phyloP scores from a whole-genome alignment of 2,329 filamentous ascomycete species.

The Venturia effusa region DNA sequence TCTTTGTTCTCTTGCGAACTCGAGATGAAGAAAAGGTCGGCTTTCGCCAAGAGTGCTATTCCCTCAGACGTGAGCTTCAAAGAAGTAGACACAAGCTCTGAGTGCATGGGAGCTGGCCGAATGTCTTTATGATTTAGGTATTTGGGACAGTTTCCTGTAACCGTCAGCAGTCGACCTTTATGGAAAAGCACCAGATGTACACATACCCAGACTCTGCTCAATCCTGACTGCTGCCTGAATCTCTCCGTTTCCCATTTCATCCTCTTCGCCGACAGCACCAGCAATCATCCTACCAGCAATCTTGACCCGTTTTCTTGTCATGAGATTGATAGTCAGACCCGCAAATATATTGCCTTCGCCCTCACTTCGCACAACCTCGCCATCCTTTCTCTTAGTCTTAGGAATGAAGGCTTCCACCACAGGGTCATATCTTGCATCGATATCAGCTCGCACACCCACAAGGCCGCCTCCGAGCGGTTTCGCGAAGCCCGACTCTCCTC shows the following conservation, averaged over 20 bases:
- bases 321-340: slow-evolving; percentile 52
- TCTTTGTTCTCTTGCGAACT: slow-evolving; percentile 42
- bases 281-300: slow-evolving; percentile 59
- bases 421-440: slow-evolving; percentile 56
- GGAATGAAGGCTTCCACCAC: slow-evolving; percentile 52
- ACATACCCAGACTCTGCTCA: slow-evolving; percentile 52
- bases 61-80: slow-evolving; percentile 43
- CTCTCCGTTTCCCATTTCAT: slow-evolving; percentile 22
- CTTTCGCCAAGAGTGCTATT: slow-evolving; percentile 46
- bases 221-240: slow-evolving; percentile 56
- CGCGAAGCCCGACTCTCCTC: slow-evolving; percentile 61
- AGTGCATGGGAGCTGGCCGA: slow-evolving; percentile 40
- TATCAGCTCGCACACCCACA: slow-evolving; percentile 51
- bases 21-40: slow-evolving; percentile 72
- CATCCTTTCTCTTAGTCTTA: slow-evolving; percentile 21
- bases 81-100: slow-evolving; percentile 39
- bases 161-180: slow-evolving; percentile 11
- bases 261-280: slow-evolving; percentile 39
- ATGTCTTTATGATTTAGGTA: slow-evolving; percentile 70
- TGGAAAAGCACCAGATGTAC: neutral
- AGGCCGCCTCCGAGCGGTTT: slow-evolving; percentile 50
- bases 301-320: slow-evolving; percentile 62
- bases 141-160: slow-evolving; percentile 68
- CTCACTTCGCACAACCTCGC: slow-evolving; percentile 29
- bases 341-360: slow-evolving; percentile 44